Evolutionary conservation across 306 rosid species (phyloP).

Genomic region (Corylus americana): DNA sequence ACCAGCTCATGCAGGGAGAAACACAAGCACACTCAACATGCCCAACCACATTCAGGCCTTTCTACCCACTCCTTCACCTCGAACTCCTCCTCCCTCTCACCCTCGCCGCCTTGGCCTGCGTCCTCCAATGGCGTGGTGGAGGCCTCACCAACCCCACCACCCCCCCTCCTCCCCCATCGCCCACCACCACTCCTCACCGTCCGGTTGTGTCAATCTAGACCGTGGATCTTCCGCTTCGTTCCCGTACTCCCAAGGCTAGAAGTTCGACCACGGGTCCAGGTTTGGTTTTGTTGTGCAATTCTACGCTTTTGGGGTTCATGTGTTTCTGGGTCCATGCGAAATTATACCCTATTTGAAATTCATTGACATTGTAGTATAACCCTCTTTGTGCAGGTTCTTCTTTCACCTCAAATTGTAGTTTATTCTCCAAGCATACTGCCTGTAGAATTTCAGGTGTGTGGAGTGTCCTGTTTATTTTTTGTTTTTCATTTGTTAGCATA

Average conservation of each 20-base stretch:
- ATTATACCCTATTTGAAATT: background rate
- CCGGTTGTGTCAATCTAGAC: slow-evolving; percentile 66
- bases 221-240: slow-evolving; percentile 68
- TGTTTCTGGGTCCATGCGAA: background rate
- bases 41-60: slow-evolving; percentile 57
- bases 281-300: slow-evolving; percentile 13
- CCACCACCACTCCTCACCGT: slow-evolving; percentile 34
- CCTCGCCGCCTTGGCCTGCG: slow-evolving; percentile 76
- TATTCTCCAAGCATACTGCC: slow-evolving; percentile 99
- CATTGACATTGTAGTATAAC: slow-evolving; percentile 9
- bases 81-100: slow-evolving; percentile 77
- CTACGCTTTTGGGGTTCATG: slow-evolving; percentile 9
- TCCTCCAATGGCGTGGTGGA: slow-evolving; percentile 99
- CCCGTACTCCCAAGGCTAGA: slow-evolving; percentile 79
- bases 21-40: background rate
- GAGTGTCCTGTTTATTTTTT: slow-evolving; percentile 14
- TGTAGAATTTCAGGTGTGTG: slow-evolving; percentile 95
- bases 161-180: slow-evolving; percentile 59
- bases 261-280: slow-evolving; percentile 80
- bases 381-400: slow-evolving; percentile 69
- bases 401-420: slow-evolving; percentile 94
- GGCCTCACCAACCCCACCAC: slow-evolving; percentile 60
- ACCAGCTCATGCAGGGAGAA: background rate
- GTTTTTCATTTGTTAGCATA: slow-evolving; percentile 4
- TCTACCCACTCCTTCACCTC: slow-evolving; percentile 55